A percentile compares a stretch with the other conserved stretches of the same genome.
These are phyloP conservation scores for Setaria italica DNA, from an alignment of 202 grass and related monocot genomes.

Conservation along the genomic window DNA sequence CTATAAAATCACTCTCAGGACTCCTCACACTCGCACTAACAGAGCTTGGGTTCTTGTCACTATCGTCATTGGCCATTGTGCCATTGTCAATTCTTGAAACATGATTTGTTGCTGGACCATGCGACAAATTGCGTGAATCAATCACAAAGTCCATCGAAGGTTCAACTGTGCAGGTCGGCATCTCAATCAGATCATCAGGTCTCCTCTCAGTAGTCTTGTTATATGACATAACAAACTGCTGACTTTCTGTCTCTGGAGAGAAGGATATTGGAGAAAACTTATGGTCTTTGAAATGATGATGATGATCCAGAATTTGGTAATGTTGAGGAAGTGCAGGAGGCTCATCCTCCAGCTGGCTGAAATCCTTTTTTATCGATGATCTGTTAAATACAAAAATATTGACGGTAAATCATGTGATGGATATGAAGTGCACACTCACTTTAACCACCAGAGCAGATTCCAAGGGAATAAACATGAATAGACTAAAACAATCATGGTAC, in stretches of 20 bases:
- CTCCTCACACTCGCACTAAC: constrained; percentile 25
- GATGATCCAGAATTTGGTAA: constrained; percentile 41
- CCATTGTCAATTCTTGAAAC: constrained; percentile 44
- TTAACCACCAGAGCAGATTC: constrained; percentile 19
- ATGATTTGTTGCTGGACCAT: constrained; percentile 43
- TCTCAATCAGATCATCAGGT: constrained; percentile 60
- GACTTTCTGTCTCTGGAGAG: constrained; percentile 52
- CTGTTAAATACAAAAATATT: constrained; percentile 44
- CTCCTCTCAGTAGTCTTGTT: constrained; percentile 50
- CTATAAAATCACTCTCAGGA: constrained; percentile 41
- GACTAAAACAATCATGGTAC: constrained; percentile 14
- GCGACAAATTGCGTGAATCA: constrained; percentile 48
- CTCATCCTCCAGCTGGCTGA: constrained; percentile 47
- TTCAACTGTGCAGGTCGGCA: constrained; percentile 48
- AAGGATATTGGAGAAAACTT: constrained; percentile 56
- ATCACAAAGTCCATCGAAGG: constrained; percentile 55
- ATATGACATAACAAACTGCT: constrained; percentile 69
- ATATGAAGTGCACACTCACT: constrained; percentile 24
- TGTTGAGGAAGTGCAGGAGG: constrained; percentile 58
- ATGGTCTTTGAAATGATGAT: constrained; percentile 53
- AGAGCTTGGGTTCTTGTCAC: constrained; percentile 39
- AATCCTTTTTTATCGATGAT: constrained; percentile 49
- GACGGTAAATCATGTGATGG: constrained; percentile 3
- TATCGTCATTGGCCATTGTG: constrained; percentile 39
- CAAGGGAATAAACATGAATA: constrained; percentile 30